Base-by-base conservation (phyloP, 2,329 filamentous ascomycete species). In the Diaporthe velutina region DNA sequence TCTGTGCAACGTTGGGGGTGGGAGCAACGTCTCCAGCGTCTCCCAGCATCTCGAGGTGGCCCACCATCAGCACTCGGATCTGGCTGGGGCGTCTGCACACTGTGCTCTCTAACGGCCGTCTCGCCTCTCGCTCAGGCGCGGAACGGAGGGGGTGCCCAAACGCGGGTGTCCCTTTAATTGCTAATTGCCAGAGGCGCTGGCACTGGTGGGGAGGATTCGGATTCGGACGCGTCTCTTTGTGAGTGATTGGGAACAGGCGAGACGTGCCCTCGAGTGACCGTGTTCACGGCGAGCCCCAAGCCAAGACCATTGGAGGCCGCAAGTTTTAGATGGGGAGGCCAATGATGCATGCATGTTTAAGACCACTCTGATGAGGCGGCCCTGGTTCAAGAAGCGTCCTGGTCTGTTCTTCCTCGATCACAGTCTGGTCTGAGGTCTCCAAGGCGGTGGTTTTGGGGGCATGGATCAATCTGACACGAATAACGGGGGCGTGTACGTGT, bases 401-500 rank as follows among this genome's bases (percentile, higher is more conserved):
- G 40, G 60, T 15, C 60, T 33, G 25, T 64, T 9, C 25, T 28
- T n/a, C 38, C 30, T 58, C 25, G 25, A 19, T 66, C 42, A 45
- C 40, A n/a, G n/a, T n/a, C n/a, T n/a, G 42, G 42, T 48, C 60
- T 35, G 25, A 66, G 60, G 40, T n/a, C 25, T 67, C 35, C 35
- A 42, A n/a, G 57, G n/a, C n/a, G 35, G 45, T 19, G 19, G 22
- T 45, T 35, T 22, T 30, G 19, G 42, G 45, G 33, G 45, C 45
- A 52, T 64, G 61, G 61, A 10, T 67, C 45, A 68, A 54, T 68
- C 64, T 68, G 64, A 68, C 33, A 68, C 48, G 64, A 68, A 22
- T n/a, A 52, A 67, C 22, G 15, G 30, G 61, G 22, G 10, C 61
- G 61, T 52, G 48, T 68, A 13, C 42, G 45, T 28, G 45, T 68